Conservation (phyloP, 75 land plant species). For the Chamaecyparis obtusa region DNA sequence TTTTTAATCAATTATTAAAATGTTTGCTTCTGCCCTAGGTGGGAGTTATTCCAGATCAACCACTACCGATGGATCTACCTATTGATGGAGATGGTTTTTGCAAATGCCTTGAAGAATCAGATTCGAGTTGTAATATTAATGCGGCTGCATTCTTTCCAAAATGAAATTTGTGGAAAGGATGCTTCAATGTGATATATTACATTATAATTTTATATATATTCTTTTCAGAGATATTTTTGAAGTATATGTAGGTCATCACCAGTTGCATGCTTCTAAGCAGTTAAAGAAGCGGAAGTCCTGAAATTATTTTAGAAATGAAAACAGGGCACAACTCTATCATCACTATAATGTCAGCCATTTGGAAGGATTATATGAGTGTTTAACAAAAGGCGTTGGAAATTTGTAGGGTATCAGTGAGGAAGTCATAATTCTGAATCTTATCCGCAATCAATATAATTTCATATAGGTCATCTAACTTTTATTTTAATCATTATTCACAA, state of each 20-base stretch:
- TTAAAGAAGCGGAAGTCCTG: background rate
- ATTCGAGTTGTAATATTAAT: slow-evolving; percentile 55
- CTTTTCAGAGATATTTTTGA: background rate
- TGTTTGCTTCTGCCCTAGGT: slow-evolving; percentile 44
- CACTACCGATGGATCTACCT: slow-evolving; percentile 74
- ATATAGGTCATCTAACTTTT: no score
- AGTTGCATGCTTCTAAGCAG: background rate
- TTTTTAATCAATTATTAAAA: background rate
- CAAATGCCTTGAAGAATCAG: slow-evolving; percentile 69
- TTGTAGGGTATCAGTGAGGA: no score
- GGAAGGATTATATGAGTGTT: background rate
- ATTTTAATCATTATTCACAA: no score
- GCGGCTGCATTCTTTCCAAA: slow-evolving; percentile 45
- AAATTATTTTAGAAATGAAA: background rate
- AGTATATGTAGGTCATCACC: background rate
- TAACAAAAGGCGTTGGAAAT: background rate
- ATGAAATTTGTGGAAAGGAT: slow-evolving; percentile 12
- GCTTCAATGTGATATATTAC: background rate
- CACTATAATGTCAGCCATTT: background rate
- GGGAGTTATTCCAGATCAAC: slow-evolving; percentile 86
- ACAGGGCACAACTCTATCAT: background rate
- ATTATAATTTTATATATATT: background rate
- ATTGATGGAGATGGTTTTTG: slow-evolving; percentile 85
- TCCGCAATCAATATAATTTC: no score
- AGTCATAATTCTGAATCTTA: no score